phyloP scores from a whole-genome alignment of 257 asterid species.

The Solanum phureja region DNA sequence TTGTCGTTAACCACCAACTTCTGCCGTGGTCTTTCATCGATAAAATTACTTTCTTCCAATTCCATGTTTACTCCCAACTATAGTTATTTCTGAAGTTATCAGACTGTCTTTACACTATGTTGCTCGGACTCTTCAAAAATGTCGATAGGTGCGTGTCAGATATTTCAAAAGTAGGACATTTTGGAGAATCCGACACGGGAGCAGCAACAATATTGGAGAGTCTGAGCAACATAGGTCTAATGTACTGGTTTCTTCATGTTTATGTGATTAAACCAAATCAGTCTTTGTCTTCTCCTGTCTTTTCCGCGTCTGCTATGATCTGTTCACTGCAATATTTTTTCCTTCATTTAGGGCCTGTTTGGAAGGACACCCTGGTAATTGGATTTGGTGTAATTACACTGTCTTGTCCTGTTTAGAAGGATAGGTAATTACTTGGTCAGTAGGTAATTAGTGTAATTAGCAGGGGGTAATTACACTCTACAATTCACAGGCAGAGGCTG shows the following conservation, averaged over 20 bases:
- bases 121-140: neutral
- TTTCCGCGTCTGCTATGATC: neutral
- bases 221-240: neutral
- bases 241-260: neutral
- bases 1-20: neutral
- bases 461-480: no score
- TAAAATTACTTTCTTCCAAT: neutral
- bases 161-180: neutral
- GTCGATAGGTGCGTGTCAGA: neutral
- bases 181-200: neutral
- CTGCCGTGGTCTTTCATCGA: neutral
- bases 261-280: neutral
- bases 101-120: neutral
- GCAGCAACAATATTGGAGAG: neutral
- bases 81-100: neutral
- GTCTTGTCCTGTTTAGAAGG: no score
- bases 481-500: no score
- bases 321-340: neutral
- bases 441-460: no score
- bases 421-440: no score
- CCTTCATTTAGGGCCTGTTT: neutral
- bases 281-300: neutral
- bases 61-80: neutral
- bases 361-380: no score
- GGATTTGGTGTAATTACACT: no score